These are phyloP conservation scores for Diaporthe sp. DNA, from an alignment of 2,329 filamentous ascomycete species.

Conservation along the genomic window DNA sequence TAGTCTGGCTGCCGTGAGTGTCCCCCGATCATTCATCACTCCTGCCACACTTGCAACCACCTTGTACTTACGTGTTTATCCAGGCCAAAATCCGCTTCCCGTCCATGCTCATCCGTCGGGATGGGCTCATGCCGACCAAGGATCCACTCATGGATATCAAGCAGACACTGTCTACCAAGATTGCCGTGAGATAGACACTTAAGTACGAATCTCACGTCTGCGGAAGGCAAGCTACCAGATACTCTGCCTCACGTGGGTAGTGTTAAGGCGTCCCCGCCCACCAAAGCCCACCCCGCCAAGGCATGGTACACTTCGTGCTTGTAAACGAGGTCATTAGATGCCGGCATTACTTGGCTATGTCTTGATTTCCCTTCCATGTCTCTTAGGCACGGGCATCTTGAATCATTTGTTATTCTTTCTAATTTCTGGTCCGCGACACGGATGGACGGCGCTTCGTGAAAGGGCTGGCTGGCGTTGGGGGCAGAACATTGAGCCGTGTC, in stretches of 20 bases:
- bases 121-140: slow-evolving; percentile 59
- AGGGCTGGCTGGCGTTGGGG: not conserved
- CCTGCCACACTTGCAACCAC: not conserved
- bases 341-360: not conserved
- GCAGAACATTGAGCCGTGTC: not conserved
- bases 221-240: not conserved
- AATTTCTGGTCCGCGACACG: not conserved
- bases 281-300: not conserved
- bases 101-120: slow-evolving; percentile 72
- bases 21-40: not conserved
- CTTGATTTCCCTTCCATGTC: not conserved
- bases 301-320: not conserved
- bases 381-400: not conserved
- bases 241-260: too few species aligned
- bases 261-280: not conserved
- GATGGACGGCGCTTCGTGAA: not conserved
- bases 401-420: not conserved
- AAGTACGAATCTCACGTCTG: too few species aligned
- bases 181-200: not conserved
- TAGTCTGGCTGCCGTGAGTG: slow-evolving; percentile 63
- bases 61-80: not conserved
- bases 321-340: too few species aligned
- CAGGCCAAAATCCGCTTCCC: slow-evolving; percentile 71
- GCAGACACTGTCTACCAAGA: slow-evolving; percentile 44
- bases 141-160: slow-evolving; percentile 36